Base-by-base conservation (phyloP, 768 basidiomycete species). In the Xerocomellus amylosporus region DNA sequence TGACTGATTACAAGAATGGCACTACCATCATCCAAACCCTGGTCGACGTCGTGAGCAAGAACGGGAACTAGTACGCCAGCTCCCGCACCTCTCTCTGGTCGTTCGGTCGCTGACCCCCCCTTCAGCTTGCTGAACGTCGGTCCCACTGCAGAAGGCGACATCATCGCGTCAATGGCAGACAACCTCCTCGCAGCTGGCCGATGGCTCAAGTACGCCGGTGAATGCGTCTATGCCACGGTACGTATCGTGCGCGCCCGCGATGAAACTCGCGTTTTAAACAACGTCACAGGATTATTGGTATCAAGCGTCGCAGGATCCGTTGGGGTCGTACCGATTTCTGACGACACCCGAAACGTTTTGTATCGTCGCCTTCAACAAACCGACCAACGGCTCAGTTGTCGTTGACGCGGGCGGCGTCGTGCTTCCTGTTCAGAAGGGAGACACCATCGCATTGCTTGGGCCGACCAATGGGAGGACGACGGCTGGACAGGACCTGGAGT, bases 41-140 rank as follows among this genome's bases (percentile, higher is more conserved):
- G 48, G 76, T 81, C 28, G 82, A 84, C 55, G 77, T 85, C 55
- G 82, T 78, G 19, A 80, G 81, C 28, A 85, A 85, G 71, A 81
- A 82, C 54, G 83, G 84, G 13, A 84, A 85, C 61, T 85, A 77
- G 81, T 81, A 58, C 61, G 78, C 61, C 8, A 3, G 3, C 24
- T 41, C 28, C 7, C 24, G 39, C 15, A 24, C 44, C 37, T 8
- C 5, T 13, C 49, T 41, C 17, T 24, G 15, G 19, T 17, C 34
- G 12, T 15, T 33, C 9, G 2, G 2, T 45, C 10, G 37, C 49
- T 46, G 22, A 62, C 31, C 8, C 15, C 13, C 7, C 30, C 10
- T 19, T 17, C 48, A 81, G 80, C 56, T 67, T 83, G 20, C 63
- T 83, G 2, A 78, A 84, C 36, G 61, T 84, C 17, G 81, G 83